Percentiles rank a stretch among this genome's conserved stretches.
phyloP scores from a whole-genome alignment of 805 yeast species.

The Dipodascopsis uninucleata region DNA sequence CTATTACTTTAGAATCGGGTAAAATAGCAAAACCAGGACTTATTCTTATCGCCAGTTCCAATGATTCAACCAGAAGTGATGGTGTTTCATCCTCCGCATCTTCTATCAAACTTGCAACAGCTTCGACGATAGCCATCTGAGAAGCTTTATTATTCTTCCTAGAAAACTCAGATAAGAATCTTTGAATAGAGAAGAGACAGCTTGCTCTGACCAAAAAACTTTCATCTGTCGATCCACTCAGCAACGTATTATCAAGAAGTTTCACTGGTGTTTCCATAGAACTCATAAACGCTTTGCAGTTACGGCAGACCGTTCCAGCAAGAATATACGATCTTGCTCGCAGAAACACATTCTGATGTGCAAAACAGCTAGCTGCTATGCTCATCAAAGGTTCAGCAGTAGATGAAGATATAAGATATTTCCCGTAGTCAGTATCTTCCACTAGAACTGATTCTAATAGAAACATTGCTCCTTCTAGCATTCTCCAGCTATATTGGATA shows the following conservation, averaged over 20 bases:
- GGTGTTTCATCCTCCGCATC: constrained; percentile 79
- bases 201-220: constrained; percentile 25
- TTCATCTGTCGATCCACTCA: constrained; percentile 14
- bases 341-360: constrained; percentile 10
- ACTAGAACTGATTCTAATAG: constrained; percentile 19
- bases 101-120: constrained; percentile 47
- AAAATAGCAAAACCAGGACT: constrained; percentile 38
- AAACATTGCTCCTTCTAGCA: constrained; percentile 14
- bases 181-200: constrained; percentile 19
- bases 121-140: constrained; percentile 34
- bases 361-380: background rate
- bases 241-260: constrained; percentile 15
- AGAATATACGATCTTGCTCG: constrained; percentile 25
- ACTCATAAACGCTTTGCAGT: constrained; percentile 1
- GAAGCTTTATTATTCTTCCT: constrained; percentile 27
- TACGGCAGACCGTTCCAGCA: constrained; percentile 21
- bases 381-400: background rate
- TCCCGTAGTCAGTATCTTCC: constrained; percentile 17
- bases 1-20: constrained; percentile 42
- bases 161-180: constrained; percentile 15
- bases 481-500: background rate
- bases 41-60: constrained; percentile 55
- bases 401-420: background rate
- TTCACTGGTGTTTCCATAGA: constrained; percentile 2
- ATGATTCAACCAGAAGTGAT: constrained; percentile 64